These are phyloP conservation scores for Sordariomycetes sp. DNA, from an alignment of 2,329 filamentous ascomycete genomes.

Conservation along the genomic window DNA sequence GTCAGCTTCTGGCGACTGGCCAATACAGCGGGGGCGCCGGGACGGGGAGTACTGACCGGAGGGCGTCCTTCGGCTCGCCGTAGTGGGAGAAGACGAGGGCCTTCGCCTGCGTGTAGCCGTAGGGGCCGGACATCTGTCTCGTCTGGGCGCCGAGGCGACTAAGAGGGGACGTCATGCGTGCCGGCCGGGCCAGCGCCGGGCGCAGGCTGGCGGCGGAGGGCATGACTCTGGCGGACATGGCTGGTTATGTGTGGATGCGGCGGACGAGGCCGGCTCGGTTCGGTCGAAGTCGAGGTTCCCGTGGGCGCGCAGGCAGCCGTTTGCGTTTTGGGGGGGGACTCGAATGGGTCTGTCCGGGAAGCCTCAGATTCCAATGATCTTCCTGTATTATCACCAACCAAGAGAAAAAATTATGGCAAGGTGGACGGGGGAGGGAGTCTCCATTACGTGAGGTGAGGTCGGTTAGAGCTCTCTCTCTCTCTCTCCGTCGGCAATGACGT, in stretches of 20 bases:
- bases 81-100: conserved; percentile 65
- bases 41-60: conserved; percentile 33
- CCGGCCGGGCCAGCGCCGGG: background rate
- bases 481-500: background rate
- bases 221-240: background rate
- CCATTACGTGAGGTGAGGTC: background rate
- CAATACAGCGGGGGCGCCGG: background rate
- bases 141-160: conserved; percentile 11
- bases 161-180: background rate
- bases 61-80: conserved; percentile 64
- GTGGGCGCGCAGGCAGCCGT: background rate
- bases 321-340: background rate
- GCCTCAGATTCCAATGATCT: background rate
- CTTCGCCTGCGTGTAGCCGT: conserved; percentile 78
- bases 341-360: background rate
- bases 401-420: background rate
- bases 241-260: background rate
- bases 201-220: background rate
- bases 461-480: background rate
- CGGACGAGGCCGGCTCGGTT: background rate
- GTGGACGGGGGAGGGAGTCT: too few relatives aligned
- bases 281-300: too few relatives aligned
- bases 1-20: background rate
- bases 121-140: conserved; percentile 48
- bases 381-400: background rate